Conservation (phyloP, 176 grass and related monocot species). For the Musa itinerans region DNA sequence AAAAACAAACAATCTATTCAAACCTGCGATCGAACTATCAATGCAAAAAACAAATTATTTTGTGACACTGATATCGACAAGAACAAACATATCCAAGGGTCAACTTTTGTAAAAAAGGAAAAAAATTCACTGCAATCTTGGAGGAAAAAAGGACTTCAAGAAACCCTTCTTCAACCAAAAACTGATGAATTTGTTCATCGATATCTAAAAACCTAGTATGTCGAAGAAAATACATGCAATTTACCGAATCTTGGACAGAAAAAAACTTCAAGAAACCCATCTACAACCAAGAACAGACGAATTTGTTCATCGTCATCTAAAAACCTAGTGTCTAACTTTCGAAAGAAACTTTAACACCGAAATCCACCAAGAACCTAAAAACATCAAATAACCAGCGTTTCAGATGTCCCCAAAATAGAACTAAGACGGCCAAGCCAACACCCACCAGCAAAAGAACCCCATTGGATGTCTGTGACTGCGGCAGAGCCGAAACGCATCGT, state of each 20-base stretch:
- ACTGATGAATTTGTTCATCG: background rate
- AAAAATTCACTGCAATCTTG: too few species aligned
- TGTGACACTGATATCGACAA: too few species aligned
- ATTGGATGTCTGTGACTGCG: conserved; percentile 61
- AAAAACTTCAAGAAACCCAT: background rate
- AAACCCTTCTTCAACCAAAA: background rate
- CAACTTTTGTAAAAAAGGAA: too few species aligned
- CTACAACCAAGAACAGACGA: background rate
- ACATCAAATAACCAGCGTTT: background rate
- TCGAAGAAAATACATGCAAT: too few species aligned
- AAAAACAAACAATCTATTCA: too few species aligned
- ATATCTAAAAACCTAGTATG: background rate
- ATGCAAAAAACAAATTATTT: too few species aligned
- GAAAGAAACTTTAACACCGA: background rate
- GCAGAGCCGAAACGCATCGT: conserved; percentile 50
- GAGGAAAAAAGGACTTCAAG: background rate
- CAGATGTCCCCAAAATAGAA: background rate
- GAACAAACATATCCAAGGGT: too few species aligned
- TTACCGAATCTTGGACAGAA: too few species aligned
- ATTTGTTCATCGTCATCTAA: background rate
- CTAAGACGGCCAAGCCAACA: background rate
- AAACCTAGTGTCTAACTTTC: background rate
- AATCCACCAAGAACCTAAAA: background rate
- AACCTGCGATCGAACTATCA: too few species aligned
- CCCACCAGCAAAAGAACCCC: conserved; percentile 67